Evolutionary conservation across 139 green algal genomes (phyloP), one percentile per base, ranked within the genome.

Genomic region (Haematococcus lacustris): DNA sequence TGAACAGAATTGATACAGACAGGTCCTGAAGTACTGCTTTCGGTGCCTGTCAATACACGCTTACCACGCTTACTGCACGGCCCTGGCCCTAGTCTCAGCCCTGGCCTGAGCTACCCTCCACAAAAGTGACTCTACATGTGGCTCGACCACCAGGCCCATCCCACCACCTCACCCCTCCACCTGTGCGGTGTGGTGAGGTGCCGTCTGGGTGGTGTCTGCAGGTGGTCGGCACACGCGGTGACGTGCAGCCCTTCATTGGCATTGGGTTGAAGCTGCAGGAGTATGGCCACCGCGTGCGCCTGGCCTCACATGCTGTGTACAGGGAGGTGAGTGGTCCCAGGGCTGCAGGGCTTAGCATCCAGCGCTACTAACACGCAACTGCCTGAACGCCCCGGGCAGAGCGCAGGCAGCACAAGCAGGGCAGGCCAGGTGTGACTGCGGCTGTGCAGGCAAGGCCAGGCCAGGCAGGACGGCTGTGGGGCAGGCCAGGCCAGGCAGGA

Each of bases 241-340:
- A 94, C 71, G 87, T 94, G 66, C 89, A 94, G 77, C 90, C 90
- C 1, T 92, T 93, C 76, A 81, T 91, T 5, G 86, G 87, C 32
- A 82, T 94, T 32, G 87, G 82, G 1, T 64, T 87, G 1, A 62
- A 80, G 72, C 74, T 93, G 32, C 57, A 74, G 38, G 68, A 66
- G 59, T 83, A 84, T 76, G 85, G 87, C 1, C 87, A 91, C 66
- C 51, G 80, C 0, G 85, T 91, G 62, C 71, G 82, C 1, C 57
- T 92, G 25, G 88, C 86, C 5, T 80, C 79, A 0, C 88, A 90
- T 63, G 51, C 51, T 21, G 76, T 79, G 25, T 89, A 87, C 68
- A 67, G 81, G 2, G 63, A 75, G 53, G 53, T 64, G 53, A 23
- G 43, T 53, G 9, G 43, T n/a, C n/a, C n/a, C n/a, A n/a, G n/a